Evolutionary conservation across 345 rosid genomes (phyloP), one percentile per base, ranked within the genome.

Genomic region (Gossypium longicalyx): DNA sequence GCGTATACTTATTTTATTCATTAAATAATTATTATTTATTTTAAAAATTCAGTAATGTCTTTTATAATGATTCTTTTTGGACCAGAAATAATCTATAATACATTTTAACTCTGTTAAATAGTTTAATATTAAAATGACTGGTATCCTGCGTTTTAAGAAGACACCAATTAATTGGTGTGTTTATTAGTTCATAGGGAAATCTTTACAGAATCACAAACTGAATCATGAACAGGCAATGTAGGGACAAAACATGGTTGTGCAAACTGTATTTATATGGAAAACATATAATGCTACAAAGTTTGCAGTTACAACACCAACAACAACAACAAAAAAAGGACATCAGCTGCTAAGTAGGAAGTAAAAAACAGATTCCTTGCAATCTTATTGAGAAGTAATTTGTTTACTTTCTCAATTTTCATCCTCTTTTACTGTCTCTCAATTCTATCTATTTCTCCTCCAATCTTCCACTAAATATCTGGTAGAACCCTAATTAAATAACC

Each of bases 391-490:
- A 76, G 85, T 69, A 73, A 56, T 54, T 65, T 78, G 73, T 78
- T 71, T 71, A 78, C 82, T 72, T 34, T 82, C 85, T 79, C 84
- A 74, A 74, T 49, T 65, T 20, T 67, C 83, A 72, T 78, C 60
- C 75, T 70, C 41, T 72, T 78, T 44, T 19, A 67, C 22, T 65
- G 72, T 82, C 62, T 75, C 61, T 45, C 80, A 82, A 71, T 71
- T 41, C 82, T 77, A 74, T 81, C 73, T 64, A 75, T 89, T 89
- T 86, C 93, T 79, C 88, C 91, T 79, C 84, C 80, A 25, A 74
- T 23, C 78, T 81, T 77, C 61, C 2, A 73, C 69, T 83, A 80
- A 77, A 67, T 67, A 73, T 82, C 70, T 76, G 83, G 85, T 72
- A 66, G 41, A 74, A 80, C 58, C 81, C 82, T 83, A 83, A 54